phyloP scores from a whole-genome alignment of 1,284 basidiomycete genomes.

The Papiliotrema fonsecae region DNA sequence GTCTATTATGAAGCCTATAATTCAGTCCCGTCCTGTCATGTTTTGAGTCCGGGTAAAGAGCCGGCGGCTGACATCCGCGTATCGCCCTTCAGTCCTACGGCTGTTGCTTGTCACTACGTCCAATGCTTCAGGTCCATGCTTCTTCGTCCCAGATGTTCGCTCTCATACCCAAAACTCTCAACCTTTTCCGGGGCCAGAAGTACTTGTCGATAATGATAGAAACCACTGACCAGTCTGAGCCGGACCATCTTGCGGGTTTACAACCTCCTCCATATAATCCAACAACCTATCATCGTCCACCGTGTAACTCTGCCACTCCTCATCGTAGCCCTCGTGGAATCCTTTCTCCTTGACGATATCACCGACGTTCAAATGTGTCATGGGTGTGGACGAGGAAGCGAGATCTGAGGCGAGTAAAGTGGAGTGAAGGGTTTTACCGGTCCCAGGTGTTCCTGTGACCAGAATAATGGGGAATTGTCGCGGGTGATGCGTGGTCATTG shows the following conservation, averaged over 20 bases:
- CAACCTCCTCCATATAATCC: conserved; percentile 74
- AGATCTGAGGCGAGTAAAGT: conserved; percentile 58
- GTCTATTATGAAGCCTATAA: conserved; percentile 79
- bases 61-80: not conserved
- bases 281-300: conserved; percentile 95
- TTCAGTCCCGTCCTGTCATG: conserved; percentile 5
- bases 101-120: too few species aligned
- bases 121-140: too few species aligned
- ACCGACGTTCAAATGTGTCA: conserved; percentile 83
- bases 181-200: not conserved
- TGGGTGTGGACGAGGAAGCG: conserved; percentile 60
- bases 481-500: conserved; percentile 48
- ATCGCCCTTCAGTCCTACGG: not conserved
- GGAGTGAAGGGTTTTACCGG: conserved; percentile 84
- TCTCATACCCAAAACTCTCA: too few species aligned
- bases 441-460: conserved; percentile 69
- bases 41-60: too few species aligned
- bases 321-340: conserved; percentile 79
- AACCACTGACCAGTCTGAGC: conserved; percentile 33
- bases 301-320: conserved; percentile 90
- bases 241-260: conserved; percentile 41
- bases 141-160: too few species aligned
- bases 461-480: conserved; percentile 69
- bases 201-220: not conserved
- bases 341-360: conserved; percentile 79